Base-by-base conservation (phyloP, 306 rosid genomes). In the Glycine tomentella region DNA sequence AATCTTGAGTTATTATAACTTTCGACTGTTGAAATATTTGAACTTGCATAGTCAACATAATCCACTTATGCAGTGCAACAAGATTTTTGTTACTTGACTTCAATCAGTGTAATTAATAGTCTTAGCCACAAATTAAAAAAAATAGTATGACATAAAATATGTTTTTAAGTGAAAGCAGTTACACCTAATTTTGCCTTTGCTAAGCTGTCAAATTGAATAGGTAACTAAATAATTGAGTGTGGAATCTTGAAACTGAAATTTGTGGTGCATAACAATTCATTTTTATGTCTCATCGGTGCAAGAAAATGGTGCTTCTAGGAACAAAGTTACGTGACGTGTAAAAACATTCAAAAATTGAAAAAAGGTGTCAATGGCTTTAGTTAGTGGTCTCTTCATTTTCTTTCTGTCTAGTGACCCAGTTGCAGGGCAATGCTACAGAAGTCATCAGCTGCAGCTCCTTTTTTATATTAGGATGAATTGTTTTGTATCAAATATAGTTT, bases 111-210 rank as follows among this genome's bases (percentile, higher is more conserved):
- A 25, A 25, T 25, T 25, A 25, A 25, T 25, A 25, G 31, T 25
- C 2, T 25, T 25, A 1, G 2, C 31, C 31, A 25, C 63, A 79
- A 52, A 79, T 79, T 79, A 58, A 48, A 34, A 36, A 15, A 3
- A 25, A 25, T 3, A 58, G 7, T 46, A 44, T 44, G 50, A 31
- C n/a, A 58, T 33, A 58, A 15, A 65, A 6, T 8, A 45, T 31
- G 1, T 46, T 6, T 56, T 33, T 6, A 3, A 57, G 52, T 69
- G 44, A 71, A 59, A 58, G 63, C 64, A 49, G 78, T 34, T 70
- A 44, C 38, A 80, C 78, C 64, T 80, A 80, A 80, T 61, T 59
- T 25, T 25, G n/a, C 25, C 48, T 80, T 17, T 48, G 63, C 11
- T 70, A 70, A 25, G 11, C 63, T 15, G 53, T 15, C 46, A 79